A percentile compares a stretch with the other conserved stretches of the same genome.
These are phyloP conservation scores for Sicyos edulis DNA, from an alignment of 306 rosid genomes.

Conservation along the genomic window DNA sequence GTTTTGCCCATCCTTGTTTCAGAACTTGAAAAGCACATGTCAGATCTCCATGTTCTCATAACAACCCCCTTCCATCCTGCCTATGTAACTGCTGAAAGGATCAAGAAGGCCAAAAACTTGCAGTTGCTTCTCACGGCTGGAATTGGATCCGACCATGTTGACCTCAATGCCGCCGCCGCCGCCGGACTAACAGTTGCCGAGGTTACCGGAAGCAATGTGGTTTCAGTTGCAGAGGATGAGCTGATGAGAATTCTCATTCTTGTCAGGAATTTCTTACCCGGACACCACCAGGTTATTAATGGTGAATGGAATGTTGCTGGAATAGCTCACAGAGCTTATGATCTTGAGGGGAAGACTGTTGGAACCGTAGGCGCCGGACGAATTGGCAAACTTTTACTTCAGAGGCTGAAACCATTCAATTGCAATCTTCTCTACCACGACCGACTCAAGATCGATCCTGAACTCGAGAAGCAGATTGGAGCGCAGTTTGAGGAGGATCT, in stretches of 20 bases:
- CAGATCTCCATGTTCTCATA: conserved; percentile 81
- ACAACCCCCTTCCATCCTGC: conserved; percentile 97
- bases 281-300: conserved; percentile 53
- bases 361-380: conserved; percentile 91
- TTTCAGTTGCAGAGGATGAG: conserved; percentile 95
- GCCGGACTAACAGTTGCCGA: conserved; percentile 95
- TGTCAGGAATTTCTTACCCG: conserved; percentile 76
- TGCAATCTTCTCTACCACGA: conserved; percentile 89
- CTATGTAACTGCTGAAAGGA: conserved; percentile 88
- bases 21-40: conserved; percentile 87
- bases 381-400: conserved; percentile 79
- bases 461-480: conserved; percentile 68
- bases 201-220: conserved; percentile 88
- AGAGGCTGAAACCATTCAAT: conserved; percentile 84
- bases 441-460: conserved; percentile 57
- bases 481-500: conserved; percentile 87
- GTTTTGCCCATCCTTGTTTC: conserved; percentile 21
- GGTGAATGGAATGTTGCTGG: conserved; percentile 99
- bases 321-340: conserved; percentile 78
- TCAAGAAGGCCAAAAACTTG: conserved; percentile 79
- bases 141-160: conserved; percentile 86
- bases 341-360: conserved; percentile 87
- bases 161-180: conserved; percentile 86
- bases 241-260: conserved; percentile 90
- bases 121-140: conserved; percentile 88